Conservation (phyloP, 345 rosid species). For the Geranium rotundifolium region DNA sequence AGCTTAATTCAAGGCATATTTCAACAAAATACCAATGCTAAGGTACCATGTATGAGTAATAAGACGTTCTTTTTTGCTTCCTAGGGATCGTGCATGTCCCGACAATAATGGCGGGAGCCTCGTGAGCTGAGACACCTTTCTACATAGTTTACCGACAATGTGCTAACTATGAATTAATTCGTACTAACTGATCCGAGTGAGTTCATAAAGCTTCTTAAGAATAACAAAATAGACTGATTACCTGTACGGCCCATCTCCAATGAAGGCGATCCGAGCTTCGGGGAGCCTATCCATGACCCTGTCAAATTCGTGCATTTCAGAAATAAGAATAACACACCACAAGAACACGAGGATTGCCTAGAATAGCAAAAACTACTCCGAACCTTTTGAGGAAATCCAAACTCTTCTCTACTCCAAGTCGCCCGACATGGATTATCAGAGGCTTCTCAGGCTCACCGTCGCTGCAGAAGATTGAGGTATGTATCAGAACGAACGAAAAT, state of each 20-base stretch:
- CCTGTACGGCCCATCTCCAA: conserved; percentile 98
- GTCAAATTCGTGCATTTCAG: conserved; percentile 10
- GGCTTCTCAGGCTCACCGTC: conserved; percentile 88
- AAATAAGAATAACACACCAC: not conserved
- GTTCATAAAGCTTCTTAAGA: no score
- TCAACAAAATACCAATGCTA: no score
- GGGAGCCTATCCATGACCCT: conserved; percentile 94
- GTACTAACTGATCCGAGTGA: no score
- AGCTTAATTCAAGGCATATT: no score
- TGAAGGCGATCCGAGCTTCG: conserved; percentile 73
- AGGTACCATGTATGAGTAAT: no score
- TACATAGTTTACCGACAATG: no score
- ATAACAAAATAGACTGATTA: conserved; percentile 11
- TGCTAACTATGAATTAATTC: no score
- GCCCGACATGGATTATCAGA: conserved; percentile 83
- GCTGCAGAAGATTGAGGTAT: conserved; percentile 31
- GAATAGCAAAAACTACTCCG: not conserved
- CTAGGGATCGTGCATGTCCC: no score
- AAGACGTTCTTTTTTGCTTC: no score
- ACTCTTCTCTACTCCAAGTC: conserved; percentile 93
- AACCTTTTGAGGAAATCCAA: conserved; percentile 90
- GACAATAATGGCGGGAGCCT: no score
- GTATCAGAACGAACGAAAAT: conserved; percentile 7
- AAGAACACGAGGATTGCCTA: no score
- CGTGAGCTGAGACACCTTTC: no score